These are phyloP conservation scores for Physcomitrellopsis africana DNA, from an alignment of 225 moss, liverwort and hornwort genomes.

Conservation along the genomic window DNA sequence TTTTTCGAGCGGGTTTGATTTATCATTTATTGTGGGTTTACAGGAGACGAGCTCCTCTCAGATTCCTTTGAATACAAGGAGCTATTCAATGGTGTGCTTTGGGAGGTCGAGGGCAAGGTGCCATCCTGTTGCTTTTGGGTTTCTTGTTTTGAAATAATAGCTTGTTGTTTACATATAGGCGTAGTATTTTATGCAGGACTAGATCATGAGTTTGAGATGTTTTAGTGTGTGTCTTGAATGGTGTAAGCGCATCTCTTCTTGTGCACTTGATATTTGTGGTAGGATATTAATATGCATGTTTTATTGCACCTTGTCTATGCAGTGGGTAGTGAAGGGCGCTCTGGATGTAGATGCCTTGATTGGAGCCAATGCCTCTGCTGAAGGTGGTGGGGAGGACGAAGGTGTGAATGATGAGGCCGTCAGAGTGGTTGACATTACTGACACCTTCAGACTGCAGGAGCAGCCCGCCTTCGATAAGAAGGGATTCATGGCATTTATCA, in stretches of 20 bases:
- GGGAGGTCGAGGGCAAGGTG: constrained; percentile 96
- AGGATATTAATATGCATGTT: no score
- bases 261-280: no score
- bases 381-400: constrained; percentile 81
- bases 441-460: constrained; percentile 97
- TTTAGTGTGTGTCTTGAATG: no score
- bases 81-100: constrained; percentile 76
- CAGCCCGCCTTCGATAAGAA: constrained; percentile 90
- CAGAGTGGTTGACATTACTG: constrained; percentile 86
- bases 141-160: no score
- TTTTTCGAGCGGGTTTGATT: neutral
- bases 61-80: constrained; percentile 52
- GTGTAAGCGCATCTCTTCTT: neutral
- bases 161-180: no score
- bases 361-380: constrained; percentile 91
- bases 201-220: no score
- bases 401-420: constrained; percentile 59
- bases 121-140: no score
- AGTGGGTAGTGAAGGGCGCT: constrained; percentile 75
- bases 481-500: constrained; percentile 65
- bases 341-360: constrained; percentile 64
- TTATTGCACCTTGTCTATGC: neutral
- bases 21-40: neutral
- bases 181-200: no score
- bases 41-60: constrained; percentile 97